Percentiles rank a stretch among this genome's conserved stretches.
phyloP scores from a whole-genome alignment of 768 basidiomycete genomes.

The Pleurotus sapidus region DNA sequence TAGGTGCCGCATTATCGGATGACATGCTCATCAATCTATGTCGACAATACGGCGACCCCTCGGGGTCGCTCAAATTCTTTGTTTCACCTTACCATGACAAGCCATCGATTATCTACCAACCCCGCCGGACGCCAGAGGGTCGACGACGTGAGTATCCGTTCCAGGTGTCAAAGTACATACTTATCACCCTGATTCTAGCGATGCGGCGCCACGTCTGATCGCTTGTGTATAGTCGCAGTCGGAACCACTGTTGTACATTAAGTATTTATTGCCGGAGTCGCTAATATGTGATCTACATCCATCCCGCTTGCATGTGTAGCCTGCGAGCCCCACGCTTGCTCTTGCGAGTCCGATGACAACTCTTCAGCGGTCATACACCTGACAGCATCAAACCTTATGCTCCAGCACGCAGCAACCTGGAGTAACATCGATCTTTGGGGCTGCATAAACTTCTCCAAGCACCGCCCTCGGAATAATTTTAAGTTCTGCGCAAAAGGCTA shows the following conservation, averaged over 20 bases:
- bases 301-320: not conserved
- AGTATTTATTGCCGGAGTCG: not conserved
- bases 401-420: no score
- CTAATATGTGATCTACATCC: not conserved
- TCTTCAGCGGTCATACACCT: no score
- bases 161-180: not conserved
- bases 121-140: constrained; percentile 2
- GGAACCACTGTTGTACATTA: not conserved
- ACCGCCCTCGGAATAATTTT: no score
- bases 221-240: not conserved
- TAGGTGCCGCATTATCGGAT: constrained; percentile 39
- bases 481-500: no score
- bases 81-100: constrained; percentile 44
- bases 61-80: constrained; percentile 50
- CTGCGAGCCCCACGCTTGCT: no score
- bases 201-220: not conserved
- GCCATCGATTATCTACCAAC: constrained; percentile 21
- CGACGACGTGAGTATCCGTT: not conserved
- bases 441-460: no score
- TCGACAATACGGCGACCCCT: constrained; percentile 40
- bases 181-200: not conserved
- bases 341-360: no score
- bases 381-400: no score
- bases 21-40: constrained; percentile 37
- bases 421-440: no score